Evolutionary conservation across 495 filamentous ascomycete genomes (phyloP), one percentile per base, ranked within the genome.

Genomic region (Penicillium parvum): DNA sequence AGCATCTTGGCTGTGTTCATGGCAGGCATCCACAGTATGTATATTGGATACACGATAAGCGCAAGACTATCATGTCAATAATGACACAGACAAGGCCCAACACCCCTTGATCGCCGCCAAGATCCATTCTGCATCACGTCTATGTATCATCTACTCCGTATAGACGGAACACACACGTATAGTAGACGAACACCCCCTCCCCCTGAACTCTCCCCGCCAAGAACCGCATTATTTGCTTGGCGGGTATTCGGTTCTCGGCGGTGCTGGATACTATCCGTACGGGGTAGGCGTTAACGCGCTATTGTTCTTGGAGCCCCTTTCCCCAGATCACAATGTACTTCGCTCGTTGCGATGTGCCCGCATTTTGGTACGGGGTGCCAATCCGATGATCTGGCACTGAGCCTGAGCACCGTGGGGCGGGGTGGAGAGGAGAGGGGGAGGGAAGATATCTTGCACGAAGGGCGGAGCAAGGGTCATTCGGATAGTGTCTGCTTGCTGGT

Each of bases 181-280:
- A n/a, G n/a, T n/a, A n/a, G n/a, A n/a, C 27, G 18, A 41, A 18
- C 9, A 25, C 11, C 36, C 33, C 50, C 36, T 30, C 43, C 33
- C 40, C 45, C 41, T 53, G 43, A 43, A 46, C 34, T n/a, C n/a
- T n/a, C n/a, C 37, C 16, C 49, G 63, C 63, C 63, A 64, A 66
- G 58, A 52, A 33, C 10, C 39, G 36, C 33, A 57, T 60, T 57
- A 64, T 61, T 39, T 49, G 55, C 58, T 64, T 60, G 57, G 57
- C 57, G 21, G 26, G 12, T 38, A 51, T 47, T 33, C 17, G 11
- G 7, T 43, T 35, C 32, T 43, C 50, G 45, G 19, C 40, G 20
- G 34, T 35, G 26, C 39, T n/a, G n/a, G n/a, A n/a, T n/a, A n/a
- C n/a, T n/a, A n/a, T n/a, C n/a, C n/a, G n/a, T n/a, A n/a, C n/a